These are phyloP conservation scores for Amoebophrya sp. DNA, from an alignment of 169 alveolate genomes.

Conservation along the genomic window DNA sequence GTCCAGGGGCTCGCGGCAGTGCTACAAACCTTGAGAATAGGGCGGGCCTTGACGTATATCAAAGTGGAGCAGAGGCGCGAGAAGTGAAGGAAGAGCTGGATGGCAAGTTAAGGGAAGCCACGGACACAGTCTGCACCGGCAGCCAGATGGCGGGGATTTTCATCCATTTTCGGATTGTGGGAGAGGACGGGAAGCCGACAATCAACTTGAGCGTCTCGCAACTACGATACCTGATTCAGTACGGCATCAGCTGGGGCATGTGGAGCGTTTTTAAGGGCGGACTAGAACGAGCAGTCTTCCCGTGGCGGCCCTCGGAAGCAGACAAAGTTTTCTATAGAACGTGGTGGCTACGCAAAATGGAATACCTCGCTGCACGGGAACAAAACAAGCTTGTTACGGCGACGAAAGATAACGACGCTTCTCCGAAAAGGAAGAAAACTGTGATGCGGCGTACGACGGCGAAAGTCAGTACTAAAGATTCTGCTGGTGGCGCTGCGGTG, in stretches of 20 bases:
- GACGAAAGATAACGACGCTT: too few relatives aligned
- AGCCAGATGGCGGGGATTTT: background rate
- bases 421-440: too few relatives aligned
- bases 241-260: background rate
- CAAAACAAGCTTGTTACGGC: background rate
- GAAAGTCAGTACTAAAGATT: too few relatives aligned
- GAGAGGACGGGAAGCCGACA: background rate
- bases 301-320: background rate
- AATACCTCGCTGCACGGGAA: background rate
- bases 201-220: background rate
- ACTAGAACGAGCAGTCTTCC: background rate
- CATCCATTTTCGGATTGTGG: background rate
- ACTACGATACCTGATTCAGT: background rate
- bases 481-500: too few relatives aligned
- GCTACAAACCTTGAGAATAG: too few relatives aligned
- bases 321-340: background rate
- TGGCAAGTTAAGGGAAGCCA: background rate
- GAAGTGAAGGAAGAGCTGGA: background rate
- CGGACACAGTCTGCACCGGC: background rate
- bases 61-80: too few relatives aligned
- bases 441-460: too few relatives aligned
- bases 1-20: too few relatives aligned
- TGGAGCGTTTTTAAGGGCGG: background rate
- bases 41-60: too few relatives aligned
- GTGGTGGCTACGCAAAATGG: constrained; percentile 15